These are phyloP conservation scores for Phanerodontia chrysosporium DNA, from an alignment of 768 basidiomycete genomes.

Conservation along the genomic window DNA sequence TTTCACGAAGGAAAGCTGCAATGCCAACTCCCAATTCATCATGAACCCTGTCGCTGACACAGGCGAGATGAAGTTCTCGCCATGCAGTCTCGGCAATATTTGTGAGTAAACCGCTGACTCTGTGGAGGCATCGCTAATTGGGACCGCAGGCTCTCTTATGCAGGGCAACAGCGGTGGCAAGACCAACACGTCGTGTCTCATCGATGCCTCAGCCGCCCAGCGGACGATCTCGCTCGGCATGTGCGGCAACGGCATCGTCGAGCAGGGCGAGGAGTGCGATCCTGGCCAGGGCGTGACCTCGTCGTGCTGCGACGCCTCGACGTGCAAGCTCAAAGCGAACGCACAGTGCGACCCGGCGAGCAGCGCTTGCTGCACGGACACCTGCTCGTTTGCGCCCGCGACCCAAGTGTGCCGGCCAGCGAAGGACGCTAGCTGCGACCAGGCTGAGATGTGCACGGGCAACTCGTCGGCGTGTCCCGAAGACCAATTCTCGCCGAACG, in stretches of 20 bases:
- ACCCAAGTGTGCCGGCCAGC: conserved; percentile 69
- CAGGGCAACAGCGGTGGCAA: conserved; percentile 34
- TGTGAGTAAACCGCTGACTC: conserved; percentile 42
- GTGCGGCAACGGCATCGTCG: conserved; percentile 84
- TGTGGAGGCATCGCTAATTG: neutral
- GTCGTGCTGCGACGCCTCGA: conserved; percentile 67
- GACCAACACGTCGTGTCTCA: conserved; percentile 65
- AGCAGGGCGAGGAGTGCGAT: conserved; percentile 84
- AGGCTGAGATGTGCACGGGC: conserved; percentile 71
- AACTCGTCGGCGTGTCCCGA: conserved; percentile 67
- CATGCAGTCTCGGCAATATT: conserved; percentile 80
- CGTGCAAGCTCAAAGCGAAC: conserved; percentile 68
- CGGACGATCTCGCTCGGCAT: conserved; percentile 59
- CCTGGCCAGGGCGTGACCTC: conserved; percentile 59
- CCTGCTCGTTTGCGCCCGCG: conserved; percentile 66
- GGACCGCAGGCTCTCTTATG: conserved; percentile 57
- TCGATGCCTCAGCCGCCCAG: conserved; percentile 35
- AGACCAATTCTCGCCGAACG: conserved; percentile 60
- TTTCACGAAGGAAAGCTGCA: conserved; percentile 50
- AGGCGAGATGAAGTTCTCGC: conserved; percentile 68
- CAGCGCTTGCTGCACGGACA: conserved; percentile 67
- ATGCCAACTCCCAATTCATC: conserved; percentile 65
- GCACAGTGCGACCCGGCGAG: conserved; percentile 79
- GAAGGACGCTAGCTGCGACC: conserved; percentile 65
- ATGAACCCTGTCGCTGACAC: conserved; percentile 77